Evolutionary conservation across 2,329 filamentous ascomycete genomes (phyloP).

Genomic region (Aureobasidium lini): DNA sequence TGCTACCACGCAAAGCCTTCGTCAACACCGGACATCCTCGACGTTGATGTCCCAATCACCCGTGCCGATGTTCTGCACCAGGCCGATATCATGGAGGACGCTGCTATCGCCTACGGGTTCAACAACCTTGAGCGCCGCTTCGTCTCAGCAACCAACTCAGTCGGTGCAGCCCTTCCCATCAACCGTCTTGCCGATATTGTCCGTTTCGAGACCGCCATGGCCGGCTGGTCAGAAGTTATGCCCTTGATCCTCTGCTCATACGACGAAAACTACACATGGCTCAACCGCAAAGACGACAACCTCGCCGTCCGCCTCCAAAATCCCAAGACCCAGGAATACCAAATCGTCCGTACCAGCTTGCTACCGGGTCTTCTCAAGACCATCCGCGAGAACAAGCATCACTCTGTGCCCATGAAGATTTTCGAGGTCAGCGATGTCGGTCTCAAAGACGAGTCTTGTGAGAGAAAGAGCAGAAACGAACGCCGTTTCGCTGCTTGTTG

Average conservation of each 20-base stretch:
- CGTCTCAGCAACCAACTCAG: constrained; percentile 75
- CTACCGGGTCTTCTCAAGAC: constrained; percentile 88
- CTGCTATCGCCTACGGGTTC: constrained; percentile 94
- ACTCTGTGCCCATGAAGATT: constrained; percentile 81
- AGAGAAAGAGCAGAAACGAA: constrained; percentile 87
- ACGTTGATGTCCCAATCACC: constrained; percentile 79
- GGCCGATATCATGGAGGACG: constrained; percentile 97
- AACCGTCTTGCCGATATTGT: constrained; percentile 95
- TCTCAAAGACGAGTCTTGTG: constrained; percentile 73
- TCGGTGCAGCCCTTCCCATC: constrained; percentile 78
- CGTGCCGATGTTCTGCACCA: constrained; percentile 92
- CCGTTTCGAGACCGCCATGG: constrained; percentile 80
- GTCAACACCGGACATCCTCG: constrained; percentile 53
- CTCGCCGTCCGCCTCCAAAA: constrained; percentile 81
- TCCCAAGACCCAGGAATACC: constrained; percentile 88
- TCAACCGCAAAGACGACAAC: constrained; percentile 81
- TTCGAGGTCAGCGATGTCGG: constrained; percentile 88
- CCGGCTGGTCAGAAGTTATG: constrained; percentile 94
- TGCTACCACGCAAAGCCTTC: constrained; percentile 75
- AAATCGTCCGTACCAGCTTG: constrained; percentile 81
- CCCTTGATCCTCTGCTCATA: constrained; percentile 94
- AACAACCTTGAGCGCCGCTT: constrained; percentile 87
- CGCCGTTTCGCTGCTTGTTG: constrained; percentile 92
- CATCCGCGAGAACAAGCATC: constrained; percentile 84
- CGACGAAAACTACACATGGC: constrained; percentile 94